Conservation (phyloP, 2,329 filamentous ascomycete species). For the Cyphellophora europaea region DNA sequence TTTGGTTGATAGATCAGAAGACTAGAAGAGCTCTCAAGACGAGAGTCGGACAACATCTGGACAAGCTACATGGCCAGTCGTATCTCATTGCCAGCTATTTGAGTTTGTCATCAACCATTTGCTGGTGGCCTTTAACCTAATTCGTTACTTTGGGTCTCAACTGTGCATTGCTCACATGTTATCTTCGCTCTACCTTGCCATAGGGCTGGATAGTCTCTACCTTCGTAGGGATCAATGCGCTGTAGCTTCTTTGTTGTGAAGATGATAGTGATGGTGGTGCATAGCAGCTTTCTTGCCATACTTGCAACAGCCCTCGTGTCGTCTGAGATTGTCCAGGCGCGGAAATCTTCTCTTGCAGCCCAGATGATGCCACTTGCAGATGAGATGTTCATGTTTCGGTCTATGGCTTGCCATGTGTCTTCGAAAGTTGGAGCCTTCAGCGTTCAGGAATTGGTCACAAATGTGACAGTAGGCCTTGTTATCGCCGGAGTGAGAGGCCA, state of each 20-base stretch:
- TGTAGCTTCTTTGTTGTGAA: slow-evolving; percentile 1
- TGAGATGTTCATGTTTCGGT: slow-evolving; percentile 18
- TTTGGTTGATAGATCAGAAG: too few species aligned
- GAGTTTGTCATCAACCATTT: too few species aligned
- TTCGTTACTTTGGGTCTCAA: too few species aligned
- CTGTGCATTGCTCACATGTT: too few species aligned
- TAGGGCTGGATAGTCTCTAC: too few species aligned
- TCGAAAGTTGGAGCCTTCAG: slow-evolving; percentile 18
- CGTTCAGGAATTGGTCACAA: slow-evolving; percentile 18
- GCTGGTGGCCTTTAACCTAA: too few species aligned
- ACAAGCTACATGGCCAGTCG: too few species aligned
- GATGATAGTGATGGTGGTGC: slow-evolving; percentile 10
- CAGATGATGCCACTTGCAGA: slow-evolving; percentile 17
- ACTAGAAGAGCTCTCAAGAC: too few species aligned
- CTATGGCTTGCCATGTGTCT: slow-evolving; percentile 18
- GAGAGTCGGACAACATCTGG: too few species aligned
- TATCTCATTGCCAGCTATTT: too few species aligned
- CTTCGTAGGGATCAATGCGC: background rate
- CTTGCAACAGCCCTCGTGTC: slow-evolving; percentile 19
- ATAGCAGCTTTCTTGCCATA: slow-evolving; percentile 17
- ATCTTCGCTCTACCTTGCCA: too few species aligned
- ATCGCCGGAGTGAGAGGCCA: slow-evolving; percentile 13
- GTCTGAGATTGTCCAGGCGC: slow-evolving; percentile 16
- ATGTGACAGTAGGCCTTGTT: slow-evolving; percentile 19
- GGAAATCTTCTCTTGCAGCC: slow-evolving; percentile 18